Evolutionary conservation across 129 eudicot genomes (phyloP), one percentile per base, ranked within the genome.

Genomic region (Tagetes erecta): DNA sequence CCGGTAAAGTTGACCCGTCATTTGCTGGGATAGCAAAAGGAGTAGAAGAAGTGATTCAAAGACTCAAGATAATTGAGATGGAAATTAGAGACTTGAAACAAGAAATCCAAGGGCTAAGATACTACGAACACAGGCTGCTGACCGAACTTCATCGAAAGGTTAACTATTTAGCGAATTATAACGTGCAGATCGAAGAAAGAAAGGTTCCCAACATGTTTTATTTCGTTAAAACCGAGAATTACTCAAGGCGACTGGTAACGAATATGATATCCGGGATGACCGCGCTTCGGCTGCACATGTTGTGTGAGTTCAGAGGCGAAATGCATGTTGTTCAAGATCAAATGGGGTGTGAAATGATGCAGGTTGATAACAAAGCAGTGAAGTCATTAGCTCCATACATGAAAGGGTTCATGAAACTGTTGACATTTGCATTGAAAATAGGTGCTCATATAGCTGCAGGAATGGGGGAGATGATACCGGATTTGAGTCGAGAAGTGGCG

Each of bases 401-500:
- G 98, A 88, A 79, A 36, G 88, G 87, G 59, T 93, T 93, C 82
- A 90, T 90, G 98, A 90, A 75, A 72, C 80, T 93, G 70, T 52
- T 93, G 45, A 93, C 98, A 30, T 90, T 93, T 82, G 98, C 98
- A 13, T 84, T 93, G 45, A 93, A 90, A 78, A 90, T 93, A 59
- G 97, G 97, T 50, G 97, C 97, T 56, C 98, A 93, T 52, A 70
- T 90, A 69, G 98, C 97, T 68, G 88, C 86, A 74, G 97, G 98
- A 9, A 90, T 93, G 97, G 97, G 96, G 50, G 84, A 85, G 42
- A 79, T 90, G 98, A 93, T 93, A 83, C 98, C 98, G 44, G 97
- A 93, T 78, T 76, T 93, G 68, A 87, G 97, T 80, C 69, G 84
- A 79, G 98, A 86, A 87, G 91, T 88, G 11, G 87, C 92, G n/a